Evolutionary conservation across 352 stramenopile species (phyloP), one percentile per base, ranked within the genome.

Genomic region (Globisporangium polare): DNA sequence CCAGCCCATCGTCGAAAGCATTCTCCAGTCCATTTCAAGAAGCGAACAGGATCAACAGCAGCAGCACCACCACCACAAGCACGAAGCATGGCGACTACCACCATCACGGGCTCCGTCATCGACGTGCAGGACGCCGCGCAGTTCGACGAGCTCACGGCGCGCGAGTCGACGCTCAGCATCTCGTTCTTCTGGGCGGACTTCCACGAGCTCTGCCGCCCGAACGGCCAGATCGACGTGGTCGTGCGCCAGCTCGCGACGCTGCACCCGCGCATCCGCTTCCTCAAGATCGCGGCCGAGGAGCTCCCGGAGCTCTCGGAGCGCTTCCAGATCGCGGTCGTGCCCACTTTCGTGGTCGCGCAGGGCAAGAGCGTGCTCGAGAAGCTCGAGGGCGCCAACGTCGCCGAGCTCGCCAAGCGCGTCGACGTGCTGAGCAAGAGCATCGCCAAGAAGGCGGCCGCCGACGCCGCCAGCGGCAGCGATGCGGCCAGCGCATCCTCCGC

Each of bases 291-390:
- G 46, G 89, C 88, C 31, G 88, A 96, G 60, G 80, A 92, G 49
- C 71, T 94, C 26, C 65, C 86, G 3, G 87, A 92, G 59, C 74
- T 95, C 54, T 92, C 83, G 64, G 88, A 96, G 66, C 82, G 84
- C 39, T 96, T 97, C 63, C 65, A 88, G 63, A 92, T 99, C 51
- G 85, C 86, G 0, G 83, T 97, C 6, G 95, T 99, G 51, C 97
- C 97, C 15, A 98, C 96, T 9, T 97, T 99, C 54, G 71, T 99
- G 37, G 82, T 99, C 33, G 61, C 71, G 22, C 81, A 94, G 60
- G 85, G 84, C 60, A 78, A 73, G 52, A 75, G 73, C 47, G 79
- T 92, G 63, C 73, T 95, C 47, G 84, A 95, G 64, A 91, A 92
- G 67, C 72, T 92, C 31, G 86, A 95, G 49, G 84, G 83, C 63